Evolutionary conservation across 495 filamentous ascomycete species (phyloP), one percentile per base, ranked within the genome.

Genomic region (Neurospora discreta): DNA sequence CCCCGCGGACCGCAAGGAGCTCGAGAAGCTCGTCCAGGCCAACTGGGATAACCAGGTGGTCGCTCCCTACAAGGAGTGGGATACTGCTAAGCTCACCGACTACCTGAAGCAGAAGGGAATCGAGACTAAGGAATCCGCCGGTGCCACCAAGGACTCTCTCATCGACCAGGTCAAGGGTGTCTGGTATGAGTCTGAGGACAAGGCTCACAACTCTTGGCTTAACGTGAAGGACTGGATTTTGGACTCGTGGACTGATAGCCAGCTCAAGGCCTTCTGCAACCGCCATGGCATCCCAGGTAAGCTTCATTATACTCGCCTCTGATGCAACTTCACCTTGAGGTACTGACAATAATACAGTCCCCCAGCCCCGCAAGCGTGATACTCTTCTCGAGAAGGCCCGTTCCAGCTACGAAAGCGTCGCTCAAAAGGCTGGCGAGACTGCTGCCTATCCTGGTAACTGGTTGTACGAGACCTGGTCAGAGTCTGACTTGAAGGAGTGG

Each of bases 191-290:
- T 87, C 89, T 7, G 89, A 92, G 70, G 92, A 94, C 38, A 88
- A 90, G 52, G 85, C 91, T 18, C 85, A 91, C 36, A 84, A 89
- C 23, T 88, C 93, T 16, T 92, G 90, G 81, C 81, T 85, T 23
- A 89, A 85, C 75, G 88, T 93, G 9, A 91, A 90, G 80, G 91
- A 94, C 74, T 99, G 95, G 95, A 90, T 99, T 74, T 92, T 99
- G 81, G 93, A 98, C 81, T 92, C 87, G 85, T 98, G 85, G 85
- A 90, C 85, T 71, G 79, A 81, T 36, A 80, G 77, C 73, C 91
- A 95, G 77, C 84, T 99, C 72, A 98, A 99, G 85, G 85, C 93
- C 15, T 98, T 98, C 86, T 88, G 93, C 67, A 94, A 99, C 81
- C 89, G 89, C 75, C 89, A 99, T 78, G 88, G 88, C 75, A 93